Percentiles rank a stretch among this genome's conserved stretches.
phyloP scores from a whole-genome alignment of 495 filamentous ascomycete species.

The Friedmanniomyces simplex region DNA sequence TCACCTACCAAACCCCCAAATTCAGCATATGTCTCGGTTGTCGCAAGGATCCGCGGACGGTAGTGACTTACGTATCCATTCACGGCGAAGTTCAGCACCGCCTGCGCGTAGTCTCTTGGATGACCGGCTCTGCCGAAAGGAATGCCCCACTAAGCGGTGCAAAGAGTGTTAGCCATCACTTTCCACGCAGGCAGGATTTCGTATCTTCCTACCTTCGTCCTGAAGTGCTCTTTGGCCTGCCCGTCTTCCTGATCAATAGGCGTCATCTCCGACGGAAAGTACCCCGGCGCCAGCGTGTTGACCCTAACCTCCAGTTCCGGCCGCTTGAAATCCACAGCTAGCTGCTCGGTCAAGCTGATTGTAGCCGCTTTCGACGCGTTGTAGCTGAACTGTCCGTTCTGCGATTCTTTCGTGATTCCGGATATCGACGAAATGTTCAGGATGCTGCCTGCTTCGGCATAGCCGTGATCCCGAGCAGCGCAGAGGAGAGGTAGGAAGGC shows the following conservation, averaged over 20 bases:
- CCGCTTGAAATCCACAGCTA: conserved; percentile 38
- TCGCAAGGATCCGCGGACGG: no score
- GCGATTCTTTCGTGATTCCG: conserved; percentile 32
- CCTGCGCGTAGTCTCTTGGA: conserved; percentile 15
- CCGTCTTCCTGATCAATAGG: conserved; percentile 40
- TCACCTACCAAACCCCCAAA: not conserved
- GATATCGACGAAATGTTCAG: conserved; percentile 33
- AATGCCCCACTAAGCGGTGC: conserved; percentile 18
- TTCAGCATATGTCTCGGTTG: no score
- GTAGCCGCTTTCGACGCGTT: conserved; percentile 34
- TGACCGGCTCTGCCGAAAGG: conserved; percentile 15
- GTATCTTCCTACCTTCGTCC: not conserved
- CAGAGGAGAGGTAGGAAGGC: conserved; percentile 33
- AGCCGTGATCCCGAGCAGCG: conserved; percentile 14
- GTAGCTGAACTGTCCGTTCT: conserved; percentile 35
- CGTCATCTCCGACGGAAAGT: conserved; percentile 57
- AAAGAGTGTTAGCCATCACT: no score
- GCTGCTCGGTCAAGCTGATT: conserved; percentile 33
- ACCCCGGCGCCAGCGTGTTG: conserved; percentile 44
- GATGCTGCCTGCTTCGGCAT: conserved; percentile 23
- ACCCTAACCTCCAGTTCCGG: conserved; percentile 20
- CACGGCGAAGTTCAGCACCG: conserved; percentile 14
- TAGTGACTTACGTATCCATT: conserved; percentile 7
- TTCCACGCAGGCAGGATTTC: no score
- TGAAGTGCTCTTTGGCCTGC: conserved; percentile 42